Evolutionary conservation across 169 alveolate species (phyloP), one percentile per base, ranked within the genome.

Genomic region (Plasmodium malariae): DNA sequence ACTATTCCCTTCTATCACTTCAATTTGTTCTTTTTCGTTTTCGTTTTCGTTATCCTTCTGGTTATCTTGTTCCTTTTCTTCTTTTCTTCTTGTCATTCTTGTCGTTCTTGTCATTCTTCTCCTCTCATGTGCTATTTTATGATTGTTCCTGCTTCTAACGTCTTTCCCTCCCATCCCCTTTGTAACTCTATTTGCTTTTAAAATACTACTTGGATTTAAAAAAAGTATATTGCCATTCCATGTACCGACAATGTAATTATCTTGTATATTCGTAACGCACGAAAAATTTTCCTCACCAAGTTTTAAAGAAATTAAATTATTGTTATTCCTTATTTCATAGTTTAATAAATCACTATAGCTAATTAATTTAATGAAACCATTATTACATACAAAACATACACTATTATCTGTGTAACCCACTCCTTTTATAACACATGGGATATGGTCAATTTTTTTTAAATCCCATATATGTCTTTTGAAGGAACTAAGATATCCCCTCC

Each of bases 271-370:
- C 0, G 68, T 51, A 14, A 83, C 26, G 37, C 65, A 67, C 0
- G 91, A 67, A 30, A 83, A 83, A 11, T 49, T 45, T 12, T 67
- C 91, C 14, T 83, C 48, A 28, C 85, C 43, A 7, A 83, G n/a
- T 83, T 83, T 83, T 67, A 83, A 24, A 12, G 91, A 83, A 5
- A 83, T 83, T 6, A 83, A 67, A 83, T 83, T 83, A 14, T 48
- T 67, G 37, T 68, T 80, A 24, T 80, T 49, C 34, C 51, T 83
- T 14, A 48, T 83, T 48, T 83, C 59, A 28, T 5, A 19, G n/a
- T 30, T 83, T 49, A 83, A 26, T 51, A 83, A 37, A 67, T 83
- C 85, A 12, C 12, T 9, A 26, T 21, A 21, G 6, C 17, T 68
- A 21, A 83, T 67, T 67, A 83, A 28, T 63, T 83, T 63, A 19